Evolutionary conservation across 2,329 filamentous ascomycete species (phyloP), one percentile per base, ranked within the genome.

Genomic region (Exophiala oligosperma): DNA sequence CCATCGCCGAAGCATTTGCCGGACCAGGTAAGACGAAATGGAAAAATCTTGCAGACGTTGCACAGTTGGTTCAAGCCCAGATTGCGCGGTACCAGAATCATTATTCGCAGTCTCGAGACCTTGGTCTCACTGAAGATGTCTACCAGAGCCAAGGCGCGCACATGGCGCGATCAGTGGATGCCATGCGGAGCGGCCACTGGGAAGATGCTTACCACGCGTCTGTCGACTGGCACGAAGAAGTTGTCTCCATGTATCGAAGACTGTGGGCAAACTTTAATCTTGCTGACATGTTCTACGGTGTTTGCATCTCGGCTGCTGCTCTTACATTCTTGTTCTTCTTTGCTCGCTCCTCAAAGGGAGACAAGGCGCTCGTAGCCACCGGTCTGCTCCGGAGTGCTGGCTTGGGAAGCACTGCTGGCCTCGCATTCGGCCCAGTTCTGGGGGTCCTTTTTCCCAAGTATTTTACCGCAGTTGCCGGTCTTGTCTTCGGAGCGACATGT

Each of bases 251-350:
- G 11, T 97, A 91, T 77, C 90, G 92, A 70, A 83, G 81, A 40
- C 78, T 97, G 14, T 99, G 94, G 94, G 92, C 94, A 23, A 85
- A 90, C 37, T 99, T 99, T 66, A 91, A 99, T 71, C 80, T 96
- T 21, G 81, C 85, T 1, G 90, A 88, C 71, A 99, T 99, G 92
- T 69, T 88, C 12, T 80, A 89, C 62, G 94, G 94, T 48, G 85
- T 97, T 38, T 71, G 74, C 0, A 83, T 96, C 53, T 83, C 95
- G 61, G 80, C 84, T 2, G 75, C 84, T 24, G 86, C 89, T 2
- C 81, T 97, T 23, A 64, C 86, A 1, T 74, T 89, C 4, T 78
- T 97, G 52, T 77, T 89, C 0, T 76, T 93, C 49, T 97, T 95
- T 72, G 86, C 90, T 7, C 78, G 84, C 57, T 78, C 81, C 6